Evolutionary conservation across 306 rosid species (phyloP).

Genomic region (Trifolium pratense): DNA sequence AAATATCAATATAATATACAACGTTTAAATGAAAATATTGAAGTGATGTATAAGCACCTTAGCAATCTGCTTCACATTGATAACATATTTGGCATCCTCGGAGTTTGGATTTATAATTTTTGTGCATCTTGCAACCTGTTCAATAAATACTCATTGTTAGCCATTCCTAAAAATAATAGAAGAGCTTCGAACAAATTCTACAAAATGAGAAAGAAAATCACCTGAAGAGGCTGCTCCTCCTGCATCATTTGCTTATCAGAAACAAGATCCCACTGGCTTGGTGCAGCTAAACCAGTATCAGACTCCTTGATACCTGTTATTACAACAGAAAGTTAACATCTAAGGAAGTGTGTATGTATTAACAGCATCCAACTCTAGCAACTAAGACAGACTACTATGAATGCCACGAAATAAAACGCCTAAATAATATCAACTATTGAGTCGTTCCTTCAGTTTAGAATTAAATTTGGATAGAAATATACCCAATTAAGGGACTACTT

Average conservation of each 20-base stretch:
- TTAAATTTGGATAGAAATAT: constrained; percentile 15
- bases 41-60: constrained; percentile 58
- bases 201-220: constrained; percentile 9
- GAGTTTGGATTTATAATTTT: constrained; percentile 96
- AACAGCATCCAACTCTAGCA: constrained; percentile 12
- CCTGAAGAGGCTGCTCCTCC: constrained; percentile 99
- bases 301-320: constrained; percentile 92
- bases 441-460: neutral
- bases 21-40: neutral
- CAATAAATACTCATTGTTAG: constrained; percentile 40
- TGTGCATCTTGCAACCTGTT: constrained; percentile 96
- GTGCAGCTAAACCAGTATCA: constrained; percentile 99
- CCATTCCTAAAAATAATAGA: constrained; percentile 9
- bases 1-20: constrained; percentile 13
- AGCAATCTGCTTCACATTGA: constrained; percentile 96
- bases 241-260: constrained; percentile 99
- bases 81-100: constrained; percentile 96
- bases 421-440: constrained; percentile 17
- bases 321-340: constrained; percentile 31
- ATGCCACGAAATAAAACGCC: constrained; percentile 26
- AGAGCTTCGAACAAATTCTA: constrained; percentile 12
- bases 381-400: constrained; percentile 16
- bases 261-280: constrained; percentile 99
- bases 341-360: constrained; percentile 23
- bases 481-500: constrained; percentile 7